Evolutionary conservation across 1,284 basidiomycete species (phyloP).

Genomic region (Pyrrhoderma lamaoense): DNA sequence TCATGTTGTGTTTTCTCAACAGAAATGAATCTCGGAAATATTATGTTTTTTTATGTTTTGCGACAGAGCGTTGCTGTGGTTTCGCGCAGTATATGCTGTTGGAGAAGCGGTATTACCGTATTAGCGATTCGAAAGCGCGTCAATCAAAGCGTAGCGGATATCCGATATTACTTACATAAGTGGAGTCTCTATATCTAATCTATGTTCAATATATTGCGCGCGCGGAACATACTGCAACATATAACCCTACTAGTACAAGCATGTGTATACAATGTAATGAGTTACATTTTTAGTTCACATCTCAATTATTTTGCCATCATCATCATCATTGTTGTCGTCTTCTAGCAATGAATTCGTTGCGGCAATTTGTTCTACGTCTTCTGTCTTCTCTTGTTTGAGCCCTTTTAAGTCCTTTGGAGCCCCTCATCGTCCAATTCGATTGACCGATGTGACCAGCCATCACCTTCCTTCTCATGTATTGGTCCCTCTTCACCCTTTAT

Average conservation of each 20-base stretch:
- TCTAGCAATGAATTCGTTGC: slow-evolving; percentile 17
- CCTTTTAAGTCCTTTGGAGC: neutral
- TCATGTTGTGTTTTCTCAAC: too few species aligned
- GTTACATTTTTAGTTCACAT: slow-evolving; percentile 30
- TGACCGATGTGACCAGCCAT: slow-evolving; percentile 4
- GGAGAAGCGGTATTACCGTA: neutral
- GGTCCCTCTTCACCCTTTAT: slow-evolving; percentile 37
- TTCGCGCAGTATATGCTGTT: neutral
- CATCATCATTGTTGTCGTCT: slow-evolving; percentile 44
- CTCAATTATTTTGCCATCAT: slow-evolving; percentile 50
- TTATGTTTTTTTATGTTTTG: too few species aligned
- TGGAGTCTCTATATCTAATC: too few species aligned
- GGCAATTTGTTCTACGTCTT: slow-evolving; percentile 27
- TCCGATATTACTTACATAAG: neutral
- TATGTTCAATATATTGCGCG: too few species aligned
- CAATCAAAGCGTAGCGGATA: neutral
- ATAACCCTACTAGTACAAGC: too few species aligned
- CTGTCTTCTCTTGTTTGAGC: slow-evolving; percentile 33
- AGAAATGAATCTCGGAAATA: too few species aligned
- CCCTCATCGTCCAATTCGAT: neutral
- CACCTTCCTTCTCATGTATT: slow-evolving; percentile 16
- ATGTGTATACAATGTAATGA: neutral
- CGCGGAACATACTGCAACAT: too few species aligned
- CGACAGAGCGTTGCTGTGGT: too few species aligned
- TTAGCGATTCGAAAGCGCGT: neutral